Percentiles rank a stretch among this genome's conserved stretches.
phyloP scores from a whole-genome alignment of 148 eudicot genomes.

The Rhododendron ferrugineum region DNA sequence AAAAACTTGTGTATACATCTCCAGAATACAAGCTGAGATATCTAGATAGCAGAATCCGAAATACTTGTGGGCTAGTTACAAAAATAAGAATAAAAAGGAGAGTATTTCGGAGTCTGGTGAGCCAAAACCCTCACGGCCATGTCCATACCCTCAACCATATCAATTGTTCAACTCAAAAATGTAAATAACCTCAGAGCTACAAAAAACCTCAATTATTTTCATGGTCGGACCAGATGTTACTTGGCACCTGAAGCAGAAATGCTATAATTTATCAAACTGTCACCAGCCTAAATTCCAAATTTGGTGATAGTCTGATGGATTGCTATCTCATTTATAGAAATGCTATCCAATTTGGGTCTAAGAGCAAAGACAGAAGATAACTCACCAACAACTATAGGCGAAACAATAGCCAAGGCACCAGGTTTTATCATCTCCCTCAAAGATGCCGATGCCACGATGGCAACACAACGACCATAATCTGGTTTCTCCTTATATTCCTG shows the following conservation, averaged over 20 bases:
- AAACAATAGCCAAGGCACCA: background rate
- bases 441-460: slow-evolving; percentile 95
- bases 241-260: background rate
- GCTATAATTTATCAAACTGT: background rate
- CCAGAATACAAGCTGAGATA: background rate
- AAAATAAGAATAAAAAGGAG: background rate
- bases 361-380: background rate
- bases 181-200: background rate
- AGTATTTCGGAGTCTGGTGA: background rate
- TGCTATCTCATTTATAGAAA: background rate
- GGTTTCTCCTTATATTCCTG: slow-evolving; percentile 98
- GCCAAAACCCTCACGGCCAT: background rate
- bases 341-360: background rate
- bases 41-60: background rate
- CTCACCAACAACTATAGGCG: background rate
- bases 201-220: background rate
- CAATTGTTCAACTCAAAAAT: background rate
- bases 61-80: background rate
- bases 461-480: slow-evolving; percentile 95
- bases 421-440: slow-evolving; percentile 19
- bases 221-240: background rate
- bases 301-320: slow-evolving; percentile 73
- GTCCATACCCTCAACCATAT: background rate
- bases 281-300: slow-evolving; percentile 88
- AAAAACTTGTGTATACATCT: background rate